Evolutionary conservation across 306 rosid species (phyloP).

Genomic region (Echinosophora koreensis): DNA sequence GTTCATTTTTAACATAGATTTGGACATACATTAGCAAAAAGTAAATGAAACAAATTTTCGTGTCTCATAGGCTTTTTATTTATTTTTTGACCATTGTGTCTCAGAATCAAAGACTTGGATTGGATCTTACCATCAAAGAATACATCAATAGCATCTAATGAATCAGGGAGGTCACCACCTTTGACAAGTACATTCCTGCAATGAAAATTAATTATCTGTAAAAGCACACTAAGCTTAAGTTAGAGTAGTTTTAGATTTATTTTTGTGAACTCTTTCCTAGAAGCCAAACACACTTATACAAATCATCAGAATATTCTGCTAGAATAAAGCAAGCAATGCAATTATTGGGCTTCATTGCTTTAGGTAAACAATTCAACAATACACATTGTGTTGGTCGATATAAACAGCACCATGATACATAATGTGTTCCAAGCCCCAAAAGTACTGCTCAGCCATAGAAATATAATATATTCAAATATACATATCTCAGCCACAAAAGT

Average conservation of each 20-base stretch:
- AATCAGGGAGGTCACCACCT: constrained; percentile 95
- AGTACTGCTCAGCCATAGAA: neutral
- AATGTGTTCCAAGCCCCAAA: neutral
- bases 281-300: constrained; percentile 23
- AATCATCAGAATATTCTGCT: constrained; percentile 9
- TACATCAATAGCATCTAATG: constrained; percentile 82
- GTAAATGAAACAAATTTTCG: constrained; percentile 13
- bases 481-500: neutral
- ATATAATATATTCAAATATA: neutral
- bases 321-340: constrained; percentile 3
- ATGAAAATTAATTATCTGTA: constrained; percentile 37
- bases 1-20: constrained; percentile 43
- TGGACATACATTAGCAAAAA: constrained; percentile 21
- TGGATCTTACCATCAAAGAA: constrained; percentile 77
- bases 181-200: constrained; percentile 90
- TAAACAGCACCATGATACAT: neutral
- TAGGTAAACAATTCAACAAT: constrained; percentile 21
- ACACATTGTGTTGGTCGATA: constrained; percentile 8
- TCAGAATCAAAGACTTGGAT: constrained; percentile 37
- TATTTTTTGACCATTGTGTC: constrained; percentile 9
- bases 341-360: neutral
- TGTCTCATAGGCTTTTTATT: constrained; percentile 21
- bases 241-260: neutral
- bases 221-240: constrained; percentile 26
- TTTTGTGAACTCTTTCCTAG: constrained; percentile 28